Conservation (phyloP, 1,284 basidiomycete species). For the Sanghuangporus sanghuang region DNA sequence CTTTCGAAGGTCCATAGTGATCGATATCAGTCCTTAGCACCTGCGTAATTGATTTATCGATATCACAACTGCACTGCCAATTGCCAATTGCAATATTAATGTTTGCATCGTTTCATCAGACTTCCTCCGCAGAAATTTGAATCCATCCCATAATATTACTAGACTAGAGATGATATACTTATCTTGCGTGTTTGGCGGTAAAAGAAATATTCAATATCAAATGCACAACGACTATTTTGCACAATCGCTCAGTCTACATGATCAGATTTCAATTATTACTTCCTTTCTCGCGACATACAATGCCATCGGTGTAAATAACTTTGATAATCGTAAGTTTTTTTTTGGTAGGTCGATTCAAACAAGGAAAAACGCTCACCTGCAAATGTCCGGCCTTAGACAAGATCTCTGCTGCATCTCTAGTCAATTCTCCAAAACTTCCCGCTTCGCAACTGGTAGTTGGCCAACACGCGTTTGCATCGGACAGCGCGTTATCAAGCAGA, state of each 20-base stretch:
- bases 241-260: background rate
- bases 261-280: background rate
- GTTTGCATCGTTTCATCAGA: too few relatives aligned
- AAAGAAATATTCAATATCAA: background rate
- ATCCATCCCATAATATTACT: too few relatives aligned
- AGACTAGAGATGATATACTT: too few relatives aligned
- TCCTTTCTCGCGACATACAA: background rate
- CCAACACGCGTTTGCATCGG: background rate
- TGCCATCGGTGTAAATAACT: conserved; percentile 1
- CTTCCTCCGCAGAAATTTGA: too few relatives aligned
- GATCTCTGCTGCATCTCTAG: background rate
- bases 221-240: background rate
- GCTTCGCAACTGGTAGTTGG: background rate
- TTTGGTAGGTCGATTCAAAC: background rate
- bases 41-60: too few relatives aligned
- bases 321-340: too few relatives aligned
- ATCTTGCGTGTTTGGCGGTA: too few relatives aligned
- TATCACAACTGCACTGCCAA: too few relatives aligned
- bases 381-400: background rate
- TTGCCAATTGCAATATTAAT: too few relatives aligned
- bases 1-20: too few relatives aligned
- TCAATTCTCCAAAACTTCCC: background rate
- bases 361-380: background rate
- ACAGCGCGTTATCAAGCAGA: background rate
- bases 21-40: too few relatives aligned